These are phyloP conservation scores for Penicillium sp. DNA, from an alignment of 2,329 filamentous ascomycete species.

Conservation along the genomic window DNA sequence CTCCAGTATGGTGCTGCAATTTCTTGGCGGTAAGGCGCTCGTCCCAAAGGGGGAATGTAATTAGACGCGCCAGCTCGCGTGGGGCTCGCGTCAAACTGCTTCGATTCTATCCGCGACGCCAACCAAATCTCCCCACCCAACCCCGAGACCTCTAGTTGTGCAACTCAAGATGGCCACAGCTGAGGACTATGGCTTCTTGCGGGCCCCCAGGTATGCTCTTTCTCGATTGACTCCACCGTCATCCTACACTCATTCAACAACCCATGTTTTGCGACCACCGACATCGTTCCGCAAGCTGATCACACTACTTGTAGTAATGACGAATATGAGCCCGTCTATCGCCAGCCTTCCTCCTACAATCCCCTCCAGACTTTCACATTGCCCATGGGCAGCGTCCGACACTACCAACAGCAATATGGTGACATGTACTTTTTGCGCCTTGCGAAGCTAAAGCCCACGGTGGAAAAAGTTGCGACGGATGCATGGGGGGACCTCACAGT, in stretches of 20 bases:
- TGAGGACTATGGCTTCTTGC: slow-evolving; percentile 30
- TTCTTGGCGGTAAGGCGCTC: background rate
- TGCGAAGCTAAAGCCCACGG: slow-evolving; percentile 79
- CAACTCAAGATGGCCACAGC: slow-evolving; percentile 23
- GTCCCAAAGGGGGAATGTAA: slow-evolving; percentile 29
- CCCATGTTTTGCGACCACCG: background rate
- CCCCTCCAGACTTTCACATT: slow-evolving; percentile 75
- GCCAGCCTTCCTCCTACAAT: slow-evolving; percentile 66
- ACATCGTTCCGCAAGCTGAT: slow-evolving; percentile 16
- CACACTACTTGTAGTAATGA: slow-evolving; percentile 31
- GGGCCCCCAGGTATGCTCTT: slow-evolving; percentile 31
- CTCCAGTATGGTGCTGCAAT: background rate
- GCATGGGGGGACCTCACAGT: slow-evolving; percentile 75
- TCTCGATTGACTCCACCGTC: background rate
- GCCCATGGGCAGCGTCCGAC: slow-evolving; percentile 61
- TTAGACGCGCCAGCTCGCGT: slow-evolving; percentile 31
- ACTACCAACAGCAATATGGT: slow-evolving; percentile 93
- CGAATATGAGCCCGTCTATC: slow-evolving; percentile 50
- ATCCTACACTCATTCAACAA: background rate
- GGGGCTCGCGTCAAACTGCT: slow-evolving; percentile 21
- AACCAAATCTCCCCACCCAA: slow-evolving; percentile 3
- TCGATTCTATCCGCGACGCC: slow-evolving; percentile 3
- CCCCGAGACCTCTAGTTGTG: background rate
- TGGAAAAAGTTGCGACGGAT: slow-evolving; percentile 71
- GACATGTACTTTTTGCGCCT: slow-evolving; percentile 97